Evolutionary conservation across 495 filamentous ascomycete genomes (phyloP), one percentile per base, ranked within the genome.

Genomic region (Viridothelium virens): DNA sequence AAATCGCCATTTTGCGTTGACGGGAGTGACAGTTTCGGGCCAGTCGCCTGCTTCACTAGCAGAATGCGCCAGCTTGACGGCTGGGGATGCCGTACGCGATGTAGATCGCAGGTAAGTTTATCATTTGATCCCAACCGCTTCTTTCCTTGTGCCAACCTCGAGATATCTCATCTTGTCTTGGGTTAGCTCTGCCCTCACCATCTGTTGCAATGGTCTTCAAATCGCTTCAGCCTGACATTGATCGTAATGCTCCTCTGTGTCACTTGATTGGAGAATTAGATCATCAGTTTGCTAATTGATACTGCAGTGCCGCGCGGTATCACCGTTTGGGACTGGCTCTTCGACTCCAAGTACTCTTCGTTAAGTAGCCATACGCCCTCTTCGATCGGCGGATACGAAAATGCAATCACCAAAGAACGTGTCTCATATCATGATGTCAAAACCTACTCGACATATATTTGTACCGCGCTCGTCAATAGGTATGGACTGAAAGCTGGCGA

Each of bases 251-350:
- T 50, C 61, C 59, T 2, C 36, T 41, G 2, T 0, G 9, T 38
- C 33, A n/a, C 16, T 12, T 33, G 6, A 33, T 34, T n/a, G 18
- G 2, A 36, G 53, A 9, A 33, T 59, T 7, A 36, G 31, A 33
- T n/a, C 3, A 34, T 18, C 53, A 4, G 7, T 59, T 7, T 7
- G 31, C 31, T 59, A 59, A 59, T 31, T 34, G 14, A 6, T 76
- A 74, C 25, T 50, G 37, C 65, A 84, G 81, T 84, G 3, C 85
- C 85, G 6, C 76, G 74, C 33, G 66, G 82, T 56, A 63, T 84
- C 39, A 80, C 83, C 16, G 79, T 82, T 61, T 88, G 84, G 84
- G 77, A 83, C 68, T 87, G 82, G 79, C 78, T 86, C 38, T 86
- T 87, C 72, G 80, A 84, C 68, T 83, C 82, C 18, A 67, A 68